Evolutionary conservation across 768 basidiomycete species (phyloP).

Genomic region (Erythrobasidium yunnanense): DNA sequence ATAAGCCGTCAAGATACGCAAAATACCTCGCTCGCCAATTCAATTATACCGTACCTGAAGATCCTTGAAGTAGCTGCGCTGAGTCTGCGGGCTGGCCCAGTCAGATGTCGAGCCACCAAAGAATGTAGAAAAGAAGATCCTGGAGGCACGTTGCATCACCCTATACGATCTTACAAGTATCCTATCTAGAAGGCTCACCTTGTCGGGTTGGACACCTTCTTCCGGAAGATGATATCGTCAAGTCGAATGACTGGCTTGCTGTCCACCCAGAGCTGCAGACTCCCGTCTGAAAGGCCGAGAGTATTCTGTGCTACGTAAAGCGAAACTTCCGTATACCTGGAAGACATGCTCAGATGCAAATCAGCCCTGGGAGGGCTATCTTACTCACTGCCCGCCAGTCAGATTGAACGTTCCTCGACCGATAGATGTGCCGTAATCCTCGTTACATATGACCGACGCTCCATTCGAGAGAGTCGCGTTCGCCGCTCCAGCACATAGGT

Average conservation of each 20-base stretch:
- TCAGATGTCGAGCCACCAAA: slow-evolving; percentile 15
- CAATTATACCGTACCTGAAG: background rate
- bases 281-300: background rate
- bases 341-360: too few species aligned
- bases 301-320: slow-evolving; percentile 3
- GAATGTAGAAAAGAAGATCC: slow-evolving; percentile 16
- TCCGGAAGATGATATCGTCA: background rate
- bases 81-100: background rate
- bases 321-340: background rate
- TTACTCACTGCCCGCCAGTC: too few species aligned
- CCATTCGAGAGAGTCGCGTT: background rate
- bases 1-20: too few species aligned
- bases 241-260: background rate
- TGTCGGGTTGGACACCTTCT: background rate
- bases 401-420: slow-evolving; percentile 3
- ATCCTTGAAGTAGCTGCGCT: background rate
- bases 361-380: too few species aligned
- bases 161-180: too few species aligned
- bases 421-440: slow-evolving; percentile 9
- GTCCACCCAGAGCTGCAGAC: background rate
- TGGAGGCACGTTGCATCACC: too few species aligned
- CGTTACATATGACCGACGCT: slow-evolving; percentile 7
- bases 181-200: background rate
- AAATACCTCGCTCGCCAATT: too few species aligned
- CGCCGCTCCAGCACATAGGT: slow-evolving; percentile 50